Percentiles rank a stretch among this genome's conserved stretches.
Conservation (phyloP, 2,329 filamentous ascomycete species). For the Pseudomassariella vexata region DNA sequence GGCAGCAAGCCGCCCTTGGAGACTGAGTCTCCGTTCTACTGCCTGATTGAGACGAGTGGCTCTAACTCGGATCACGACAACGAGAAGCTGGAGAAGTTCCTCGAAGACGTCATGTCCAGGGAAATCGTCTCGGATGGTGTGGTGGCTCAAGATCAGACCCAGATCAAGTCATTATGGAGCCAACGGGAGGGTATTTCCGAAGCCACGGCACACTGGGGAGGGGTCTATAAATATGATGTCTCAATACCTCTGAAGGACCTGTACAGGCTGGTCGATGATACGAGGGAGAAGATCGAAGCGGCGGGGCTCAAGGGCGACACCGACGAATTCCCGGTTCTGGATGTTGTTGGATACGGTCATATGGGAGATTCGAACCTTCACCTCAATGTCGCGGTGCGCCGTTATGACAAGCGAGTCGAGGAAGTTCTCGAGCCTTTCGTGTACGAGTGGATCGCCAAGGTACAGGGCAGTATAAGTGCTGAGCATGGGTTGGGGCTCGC, state of each 20-base stretch:
- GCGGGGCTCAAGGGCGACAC: slow-evolving; percentile 74
- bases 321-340: slow-evolving; percentile 71
- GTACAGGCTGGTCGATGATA: slow-evolving; percentile 85
- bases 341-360: slow-evolving; percentile 93
- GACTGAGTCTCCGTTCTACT: slow-evolving; percentile 86
- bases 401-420: slow-evolving; percentile 85
- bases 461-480: slow-evolving; percentile 89
- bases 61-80: slow-evolving; percentile 91
- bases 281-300: slow-evolving; percentile 62
- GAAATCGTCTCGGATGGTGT: slow-evolving; percentile 87
- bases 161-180: slow-evolving; percentile 77
- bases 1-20: slow-evolving; percentile 77
- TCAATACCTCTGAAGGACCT: slow-evolving; percentile 87
- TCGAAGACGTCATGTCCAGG: slow-evolving; percentile 85
- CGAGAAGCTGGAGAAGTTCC: slow-evolving; percentile 83
- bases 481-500: slow-evolving; percentile 92
- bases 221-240: slow-evolving; percentile 97
- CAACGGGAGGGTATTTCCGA: slow-evolving; percentile 95
- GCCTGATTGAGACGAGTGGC: slow-evolving; percentile 91
- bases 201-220: slow-evolving; percentile 81
- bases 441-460: slow-evolving; percentile 91
- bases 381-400: slow-evolving; percentile 77
- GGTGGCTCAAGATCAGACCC: slow-evolving; percentile 88
- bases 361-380: slow-evolving; percentile 98
- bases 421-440: slow-evolving; percentile 87